Evolutionary conservation across 1,284 basidiomycete genomes (phyloP).

Genomic region (Irpex lacteus): DNA sequence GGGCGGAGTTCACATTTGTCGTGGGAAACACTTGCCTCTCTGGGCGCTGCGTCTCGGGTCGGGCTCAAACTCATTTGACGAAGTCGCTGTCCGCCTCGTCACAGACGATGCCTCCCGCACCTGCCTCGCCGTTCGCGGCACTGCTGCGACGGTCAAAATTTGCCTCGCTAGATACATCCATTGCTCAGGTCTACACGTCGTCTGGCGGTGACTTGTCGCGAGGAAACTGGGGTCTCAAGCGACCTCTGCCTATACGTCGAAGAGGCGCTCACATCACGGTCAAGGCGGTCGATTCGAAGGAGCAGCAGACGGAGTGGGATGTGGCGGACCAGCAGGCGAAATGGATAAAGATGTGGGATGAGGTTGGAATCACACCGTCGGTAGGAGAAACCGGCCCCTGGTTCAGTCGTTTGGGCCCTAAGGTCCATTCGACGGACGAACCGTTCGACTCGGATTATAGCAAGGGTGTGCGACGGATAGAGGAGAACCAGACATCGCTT

Average conservation of each 20-base stretch:
- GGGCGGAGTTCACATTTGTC: conserved; percentile 16
- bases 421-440: conserved; percentile 15
- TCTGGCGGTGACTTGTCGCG: conserved; percentile 65
- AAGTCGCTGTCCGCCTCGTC: conserved; percentile 29
- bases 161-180: conserved; percentile 68
- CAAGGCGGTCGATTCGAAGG: conserved; percentile 59
- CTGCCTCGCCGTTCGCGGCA: conserved; percentile 62
- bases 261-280: conserved; percentile 60
- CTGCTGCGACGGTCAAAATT: conserved; percentile 77
- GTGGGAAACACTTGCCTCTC: conserved; percentile 5
- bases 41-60: neutral
- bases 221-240: conserved; percentile 79
- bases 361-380: conserved; percentile 49
- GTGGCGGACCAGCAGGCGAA: conserved; percentile 58
- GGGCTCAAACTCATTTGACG: neutral
- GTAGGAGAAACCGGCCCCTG: conserved; percentile 28
- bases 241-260: conserved; percentile 60
- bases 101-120: conserved; percentile 25
- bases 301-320: conserved; percentile 75
- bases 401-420: conserved; percentile 33
- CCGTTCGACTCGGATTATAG: conserved; percentile 1
- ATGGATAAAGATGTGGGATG: conserved; percentile 64
- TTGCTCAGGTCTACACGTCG: conserved; percentile 70
- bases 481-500: neutral
- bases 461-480: neutral